Evolutionary conservation across 352 stramenopile species (phyloP).

Genomic region (Pythium pectinolyticum): DNA sequence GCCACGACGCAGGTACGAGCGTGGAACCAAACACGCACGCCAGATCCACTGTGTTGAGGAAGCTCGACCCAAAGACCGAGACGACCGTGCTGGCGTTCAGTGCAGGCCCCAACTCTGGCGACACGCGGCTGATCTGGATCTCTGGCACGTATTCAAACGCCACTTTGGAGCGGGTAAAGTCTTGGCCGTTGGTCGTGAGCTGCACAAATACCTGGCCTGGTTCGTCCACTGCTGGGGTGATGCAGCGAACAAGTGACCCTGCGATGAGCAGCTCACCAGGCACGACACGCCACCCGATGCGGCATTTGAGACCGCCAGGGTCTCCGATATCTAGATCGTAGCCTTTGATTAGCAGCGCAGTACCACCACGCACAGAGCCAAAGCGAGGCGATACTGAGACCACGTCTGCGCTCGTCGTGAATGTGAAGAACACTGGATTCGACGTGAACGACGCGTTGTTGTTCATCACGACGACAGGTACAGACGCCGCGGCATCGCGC

Average conservation of each 20-base stretch:
- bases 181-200: conserved; percentile 80
- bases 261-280: conserved; percentile 38
- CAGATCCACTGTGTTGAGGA: conserved; percentile 65
- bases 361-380: conserved; percentile 54
- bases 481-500: conserved; percentile 35
- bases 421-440: conserved; percentile 83
- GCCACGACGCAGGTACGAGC: conserved; percentile 49
- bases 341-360: conserved; percentile 50
- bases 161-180: conserved; percentile 58
- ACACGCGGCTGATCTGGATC: conserved; percentile 54
- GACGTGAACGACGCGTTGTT: conserved; percentile 63
- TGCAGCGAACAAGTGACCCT: conserved; percentile 38
- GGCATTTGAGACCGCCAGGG: conserved; percentile 36
- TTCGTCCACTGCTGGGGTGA: conserved; percentile 33
- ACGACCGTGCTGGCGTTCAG: conserved; percentile 82
- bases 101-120: conserved; percentile 76
- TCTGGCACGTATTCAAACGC: conserved; percentile 71
- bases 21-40: conserved; percentile 66
- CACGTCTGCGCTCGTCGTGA: conserved; percentile 50
- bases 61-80: conserved; percentile 71
- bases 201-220: conserved; percentile 44
- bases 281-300: conserved; percentile 37
- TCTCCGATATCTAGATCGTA: conserved; percentile 61
- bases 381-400: conserved; percentile 54
- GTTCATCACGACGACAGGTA: conserved; percentile 59